phyloP scores from a whole-genome alignment of 495 filamentous ascomycete genomes.

The Talaromyces thailandensis region DNA sequence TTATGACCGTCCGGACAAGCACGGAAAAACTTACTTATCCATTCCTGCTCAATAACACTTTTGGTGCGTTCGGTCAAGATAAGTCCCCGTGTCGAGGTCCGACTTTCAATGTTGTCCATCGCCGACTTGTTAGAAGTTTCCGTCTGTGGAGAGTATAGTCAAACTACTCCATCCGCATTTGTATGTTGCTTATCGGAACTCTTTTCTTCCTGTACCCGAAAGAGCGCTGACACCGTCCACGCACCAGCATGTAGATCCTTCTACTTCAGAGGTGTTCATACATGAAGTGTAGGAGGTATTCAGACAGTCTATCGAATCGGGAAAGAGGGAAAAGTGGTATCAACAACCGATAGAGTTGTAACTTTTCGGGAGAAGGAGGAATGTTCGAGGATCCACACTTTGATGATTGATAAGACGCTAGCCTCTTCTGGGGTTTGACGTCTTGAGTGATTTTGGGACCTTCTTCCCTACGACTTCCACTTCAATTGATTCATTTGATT shows the following conservation, averaged over 20 bases:
- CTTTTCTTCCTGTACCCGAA: background rate
- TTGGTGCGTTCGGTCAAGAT: conserved; percentile 9
- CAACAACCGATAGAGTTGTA: background rate
- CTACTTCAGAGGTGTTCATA: background rate
- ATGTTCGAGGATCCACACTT: background rate
- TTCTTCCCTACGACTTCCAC: background rate
- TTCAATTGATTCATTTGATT: background rate
- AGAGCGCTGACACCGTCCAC: background rate
- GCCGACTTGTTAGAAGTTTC: background rate
- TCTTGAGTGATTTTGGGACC: background rate
- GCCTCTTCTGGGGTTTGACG: background rate
- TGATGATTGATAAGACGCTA: background rate
- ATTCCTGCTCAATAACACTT: conserved; percentile 21
- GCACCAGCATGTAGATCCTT: background rate
- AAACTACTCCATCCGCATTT: background rate
- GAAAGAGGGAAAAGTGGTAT: background rate
- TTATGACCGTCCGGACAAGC: background rate
- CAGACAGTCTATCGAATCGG: background rate
- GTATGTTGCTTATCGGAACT: too few species aligned
- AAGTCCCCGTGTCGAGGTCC: background rate
- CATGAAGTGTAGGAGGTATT: background rate
- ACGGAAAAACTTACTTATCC: conserved; percentile 12
- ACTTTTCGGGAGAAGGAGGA: background rate
- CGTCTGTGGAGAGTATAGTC: background rate
- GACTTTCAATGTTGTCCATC: background rate